Percentiles rank a stretch among this genome's conserved stretches.
These are phyloP conservation scores for Colletotrichum euphorbiae DNA, from an alignment of 2,329 filamentous ascomycete species.

Conservation along the genomic window DNA sequence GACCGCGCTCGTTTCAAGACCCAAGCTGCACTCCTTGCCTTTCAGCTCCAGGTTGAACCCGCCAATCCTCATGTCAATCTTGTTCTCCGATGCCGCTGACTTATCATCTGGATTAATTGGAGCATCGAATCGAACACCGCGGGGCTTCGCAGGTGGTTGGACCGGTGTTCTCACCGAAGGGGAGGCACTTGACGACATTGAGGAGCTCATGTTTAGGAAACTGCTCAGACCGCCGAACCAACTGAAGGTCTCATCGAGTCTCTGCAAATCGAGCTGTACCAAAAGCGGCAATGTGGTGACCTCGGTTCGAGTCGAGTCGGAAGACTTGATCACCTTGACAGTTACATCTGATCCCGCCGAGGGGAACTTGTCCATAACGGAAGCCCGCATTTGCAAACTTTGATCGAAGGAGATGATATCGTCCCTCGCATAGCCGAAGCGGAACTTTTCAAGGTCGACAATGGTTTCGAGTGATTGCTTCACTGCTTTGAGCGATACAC, in stretches of 20 bases:
- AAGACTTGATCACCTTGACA: slow-evolving; percentile 61
- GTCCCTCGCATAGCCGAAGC: slow-evolving; percentile 71
- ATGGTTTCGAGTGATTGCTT: slow-evolving; percentile 49
- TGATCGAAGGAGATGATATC: slow-evolving; percentile 74
- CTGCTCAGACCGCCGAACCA: slow-evolving; percentile 94
- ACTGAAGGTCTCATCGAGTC: slow-evolving; percentile 85
- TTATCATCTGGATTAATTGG: slow-evolving; percentile 62
- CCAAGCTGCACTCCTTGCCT: slow-evolving; percentile 80
- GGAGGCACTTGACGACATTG: slow-evolving; percentile 80
- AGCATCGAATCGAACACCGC: slow-evolving; percentile 70
- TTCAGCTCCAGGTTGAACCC: slow-evolving; percentile 82
- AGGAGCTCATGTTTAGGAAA: slow-evolving; percentile 87
- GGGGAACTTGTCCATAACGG: slow-evolving; percentile 68
- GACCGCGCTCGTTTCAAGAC: slow-evolving; percentile 81
- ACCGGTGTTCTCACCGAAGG: slow-evolving; percentile 52
- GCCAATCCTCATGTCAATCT: slow-evolving; percentile 81
- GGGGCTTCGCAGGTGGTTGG: slow-evolving; percentile 58
- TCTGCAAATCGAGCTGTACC: slow-evolving; percentile 80
- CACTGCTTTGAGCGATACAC: slow-evolving; percentile 46
- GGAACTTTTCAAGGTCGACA: slow-evolving; percentile 67
- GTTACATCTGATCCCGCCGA: slow-evolving; percentile 69
- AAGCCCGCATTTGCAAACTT: slow-evolving; percentile 67
- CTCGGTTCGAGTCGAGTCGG: slow-evolving; percentile 64
- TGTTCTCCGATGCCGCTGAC: slow-evolving; percentile 65
- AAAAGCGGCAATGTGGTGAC: slow-evolving; percentile 82